Evolutionary conservation across 768 basidiomycete species (phyloP).

Genomic region (button mushroom (Agaricus bisporus)): DNA sequence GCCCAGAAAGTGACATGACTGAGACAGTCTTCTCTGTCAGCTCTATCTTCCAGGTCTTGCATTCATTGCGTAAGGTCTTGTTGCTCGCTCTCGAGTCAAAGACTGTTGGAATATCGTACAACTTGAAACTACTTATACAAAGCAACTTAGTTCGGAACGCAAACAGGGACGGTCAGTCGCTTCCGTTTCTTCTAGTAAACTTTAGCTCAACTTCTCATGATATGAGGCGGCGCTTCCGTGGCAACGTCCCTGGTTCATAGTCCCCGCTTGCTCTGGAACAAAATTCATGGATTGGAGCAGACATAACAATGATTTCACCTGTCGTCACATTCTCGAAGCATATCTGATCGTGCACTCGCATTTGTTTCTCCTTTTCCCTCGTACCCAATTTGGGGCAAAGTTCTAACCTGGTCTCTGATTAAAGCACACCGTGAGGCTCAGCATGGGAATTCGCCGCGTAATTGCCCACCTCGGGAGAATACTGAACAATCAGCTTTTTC

Average conservation of each 20-base stretch:
- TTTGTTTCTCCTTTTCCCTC: no score
- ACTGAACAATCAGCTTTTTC: conserved; percentile 8
- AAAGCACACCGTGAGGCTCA: neutral
- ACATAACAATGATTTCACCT: neutral
- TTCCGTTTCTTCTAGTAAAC: neutral
- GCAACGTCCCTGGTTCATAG: conserved; percentile 56
- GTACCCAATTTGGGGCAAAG: no score
- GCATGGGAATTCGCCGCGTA: neutral
- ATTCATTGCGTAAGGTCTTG: no score
- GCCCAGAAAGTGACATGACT: no score
- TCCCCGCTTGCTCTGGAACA: conserved; percentile 36
- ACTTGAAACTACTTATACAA: no score
- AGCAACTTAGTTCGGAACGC: conserved; percentile 73
- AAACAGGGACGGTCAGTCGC: conserved; percentile 77
- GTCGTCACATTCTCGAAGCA: neutral
- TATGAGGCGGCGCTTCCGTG: conserved; percentile 79
- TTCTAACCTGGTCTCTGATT: no score
- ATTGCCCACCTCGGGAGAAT: neutral
- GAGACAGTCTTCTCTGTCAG: no score
- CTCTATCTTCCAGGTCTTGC: no score
- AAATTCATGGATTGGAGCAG: conserved; percentile 10
- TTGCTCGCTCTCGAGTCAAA: no score
- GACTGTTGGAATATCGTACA: no score
- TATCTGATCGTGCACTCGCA: no score
- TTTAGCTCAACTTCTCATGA: conserved; percentile 19